A percentile compares a stretch with the other conserved stretches of the same genome.
Conservation (phyloP, 306 rosid genomes). For the Trifolium dubium region DNA sequence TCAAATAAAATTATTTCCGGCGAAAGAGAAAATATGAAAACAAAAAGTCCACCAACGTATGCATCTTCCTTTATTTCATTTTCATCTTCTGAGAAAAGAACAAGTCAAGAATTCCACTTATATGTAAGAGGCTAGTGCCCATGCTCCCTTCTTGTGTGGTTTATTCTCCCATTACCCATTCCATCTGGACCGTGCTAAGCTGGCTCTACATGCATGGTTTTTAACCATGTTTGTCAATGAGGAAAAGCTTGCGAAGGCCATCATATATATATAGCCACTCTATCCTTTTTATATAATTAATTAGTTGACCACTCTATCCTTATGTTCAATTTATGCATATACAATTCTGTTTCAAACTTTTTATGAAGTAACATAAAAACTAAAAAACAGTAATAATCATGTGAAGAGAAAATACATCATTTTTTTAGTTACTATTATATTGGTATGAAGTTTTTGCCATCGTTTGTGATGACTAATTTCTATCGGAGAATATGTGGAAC, state of each 20-base stretch:
- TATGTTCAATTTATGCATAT: not conserved
- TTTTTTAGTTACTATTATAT: too few relatives aligned
- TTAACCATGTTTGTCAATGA: slow-evolving; percentile 7
- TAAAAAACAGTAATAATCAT: too few relatives aligned
- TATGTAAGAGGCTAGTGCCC: slow-evolving; percentile 23
- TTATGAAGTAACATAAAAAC: not conserved
- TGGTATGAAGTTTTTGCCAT: too few relatives aligned
- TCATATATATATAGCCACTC: not conserved
- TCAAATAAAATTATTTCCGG: too few relatives aligned
- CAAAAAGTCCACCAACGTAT: too few relatives aligned
- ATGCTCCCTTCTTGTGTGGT: slow-evolving; percentile 33
- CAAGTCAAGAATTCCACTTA: too few relatives aligned
- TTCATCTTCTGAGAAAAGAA: too few relatives aligned
- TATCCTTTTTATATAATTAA: not conserved
- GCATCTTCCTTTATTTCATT: too few relatives aligned
- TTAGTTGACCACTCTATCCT: not conserved
- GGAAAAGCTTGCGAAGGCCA: slow-evolving; percentile 2
- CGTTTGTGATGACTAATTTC: too few relatives aligned
- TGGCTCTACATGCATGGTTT: slow-evolving; percentile 3
- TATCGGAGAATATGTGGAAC: too few relatives aligned
- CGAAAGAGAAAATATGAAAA: too few relatives aligned
- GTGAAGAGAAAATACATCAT: too few relatives aligned
- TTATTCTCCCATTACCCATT: not conserved
- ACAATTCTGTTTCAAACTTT: not conserved
- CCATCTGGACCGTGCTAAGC: slow-evolving; percentile 37